Conservation (phyloP, 768 basidiomycete genomes). For the Collybia sp. region DNA sequence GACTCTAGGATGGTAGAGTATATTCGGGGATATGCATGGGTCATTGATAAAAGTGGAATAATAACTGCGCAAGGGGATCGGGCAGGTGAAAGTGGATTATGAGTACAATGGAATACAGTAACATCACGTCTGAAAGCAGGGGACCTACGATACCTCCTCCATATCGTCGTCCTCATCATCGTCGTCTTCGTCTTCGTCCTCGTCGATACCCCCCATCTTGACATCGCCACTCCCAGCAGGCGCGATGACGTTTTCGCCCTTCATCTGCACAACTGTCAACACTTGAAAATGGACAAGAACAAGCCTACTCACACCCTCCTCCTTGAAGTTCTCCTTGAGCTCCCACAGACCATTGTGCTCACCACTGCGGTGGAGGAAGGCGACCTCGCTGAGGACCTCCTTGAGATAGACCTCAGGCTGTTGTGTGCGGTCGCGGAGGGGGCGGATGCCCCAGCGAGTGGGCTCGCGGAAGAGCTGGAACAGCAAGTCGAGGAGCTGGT, state of each 20-base stretch:
- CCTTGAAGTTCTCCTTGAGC: slow-evolving; percentile 69
- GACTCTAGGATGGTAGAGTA: no score
- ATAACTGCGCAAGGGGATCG: no score
- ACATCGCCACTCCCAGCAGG: slow-evolving; percentile 23
- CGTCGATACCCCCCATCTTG: slow-evolving; percentile 50
- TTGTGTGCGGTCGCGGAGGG: slow-evolving; percentile 72
- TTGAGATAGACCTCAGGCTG: slow-evolving; percentile 88
- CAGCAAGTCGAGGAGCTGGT: slow-evolving; percentile 82
- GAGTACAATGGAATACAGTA: no score
- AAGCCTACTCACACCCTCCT: slow-evolving; percentile 44
- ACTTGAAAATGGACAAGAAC: neutral
- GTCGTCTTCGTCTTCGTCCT: slow-evolving; percentile 57
- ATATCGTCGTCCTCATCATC: slow-evolving; percentile 60
- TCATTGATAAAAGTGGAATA: no score
- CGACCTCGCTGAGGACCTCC: slow-evolving; percentile 76
- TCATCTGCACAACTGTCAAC: slow-evolving; percentile 26
- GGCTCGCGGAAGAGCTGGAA: slow-evolving; percentile 75
- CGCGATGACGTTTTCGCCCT: slow-evolving; percentile 40
- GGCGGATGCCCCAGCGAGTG: slow-evolving; percentile 78
- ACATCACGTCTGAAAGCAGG: no score
- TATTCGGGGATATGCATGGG: no score
- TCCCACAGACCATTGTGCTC: slow-evolving; percentile 82
- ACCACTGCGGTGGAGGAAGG: slow-evolving; percentile 71
- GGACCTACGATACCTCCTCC: slow-evolving; percentile 59
- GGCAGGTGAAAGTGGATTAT: no score